A percentile compares a stretch with the other conserved stretches of the same genome.
These are phyloP conservation scores for Arthroderma sp. DNA, from an alignment of 2,329 filamentous ascomycete genomes.

Conservation along the genomic window DNA sequence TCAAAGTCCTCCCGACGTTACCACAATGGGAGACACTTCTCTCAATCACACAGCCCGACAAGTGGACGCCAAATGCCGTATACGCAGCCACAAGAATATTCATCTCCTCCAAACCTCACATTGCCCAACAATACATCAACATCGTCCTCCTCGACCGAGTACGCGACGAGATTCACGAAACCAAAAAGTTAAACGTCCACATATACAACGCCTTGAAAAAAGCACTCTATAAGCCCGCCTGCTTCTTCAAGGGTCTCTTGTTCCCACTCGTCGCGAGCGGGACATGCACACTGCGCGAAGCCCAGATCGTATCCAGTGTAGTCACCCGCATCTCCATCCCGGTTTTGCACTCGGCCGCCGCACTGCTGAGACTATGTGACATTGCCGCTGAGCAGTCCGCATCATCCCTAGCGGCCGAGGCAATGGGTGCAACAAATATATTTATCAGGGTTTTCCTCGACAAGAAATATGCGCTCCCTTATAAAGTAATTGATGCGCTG, in stretches of 20 bases:
- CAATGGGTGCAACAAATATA: conserved; percentile 82
- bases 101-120: conserved; percentile 65
- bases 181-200: conserved; percentile 89
- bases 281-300: conserved; percentile 84
- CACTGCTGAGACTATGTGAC: conserved; percentile 82
- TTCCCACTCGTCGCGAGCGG: conserved; percentile 78
- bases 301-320: conserved; percentile 78
- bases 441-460: conserved; percentile 88
- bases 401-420: conserved; percentile 55
- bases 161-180: conserved; percentile 87
- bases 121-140: conserved; percentile 74
- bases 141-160: conserved; percentile 78
- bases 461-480: conserved; percentile 93
- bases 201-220: conserved; percentile 92
- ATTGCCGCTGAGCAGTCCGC: conserved; percentile 84
- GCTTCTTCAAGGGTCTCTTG: conserved; percentile 92
- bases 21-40: conserved; percentile 86
- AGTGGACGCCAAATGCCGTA: conserved; percentile 64
- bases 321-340: conserved; percentile 75
- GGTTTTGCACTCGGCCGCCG: conserved; percentile 82
- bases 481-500: conserved; percentile 82
- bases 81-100: conserved; percentile 90
- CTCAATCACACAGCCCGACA: conserved; percentile 66
- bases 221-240: conserved; percentile 79
- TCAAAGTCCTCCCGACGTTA: conserved; percentile 89